A percentile compares a stretch with the other conserved stretches of the same genome.
Conservation (phyloP, 345 rosid genomes). For the Brassica cretica region DNA sequence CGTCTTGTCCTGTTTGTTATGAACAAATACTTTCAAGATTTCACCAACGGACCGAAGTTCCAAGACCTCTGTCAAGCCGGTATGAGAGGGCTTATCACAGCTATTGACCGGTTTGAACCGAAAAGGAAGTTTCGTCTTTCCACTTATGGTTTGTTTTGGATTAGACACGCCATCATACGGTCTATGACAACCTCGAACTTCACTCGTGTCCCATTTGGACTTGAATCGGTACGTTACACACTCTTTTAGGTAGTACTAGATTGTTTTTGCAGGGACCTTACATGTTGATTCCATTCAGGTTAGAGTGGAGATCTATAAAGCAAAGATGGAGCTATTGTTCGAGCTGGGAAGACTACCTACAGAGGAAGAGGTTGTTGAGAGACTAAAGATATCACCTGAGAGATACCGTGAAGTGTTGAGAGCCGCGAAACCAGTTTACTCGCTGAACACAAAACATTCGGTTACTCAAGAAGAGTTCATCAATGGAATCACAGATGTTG, state of each 20-base stretch:
- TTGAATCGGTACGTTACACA: constrained; percentile 67
- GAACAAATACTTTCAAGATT: constrained; percentile 86
- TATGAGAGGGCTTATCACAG: constrained; percentile 80
- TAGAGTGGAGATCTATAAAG: constrained; percentile 69
- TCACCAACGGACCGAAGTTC: constrained; percentile 69
- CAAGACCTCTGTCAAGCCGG: constrained; percentile 99
- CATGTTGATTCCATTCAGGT: constrained; percentile 49
- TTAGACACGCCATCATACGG: constrained; percentile 86
- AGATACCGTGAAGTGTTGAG: constrained; percentile 80
- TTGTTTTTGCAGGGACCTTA: constrained; percentile 1
- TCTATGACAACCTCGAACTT: constrained; percentile 90
- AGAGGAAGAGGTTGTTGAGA: constrained; percentile 63
- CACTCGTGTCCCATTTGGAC: constrained; percentile 84
- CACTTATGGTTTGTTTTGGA: constrained; percentile 89
- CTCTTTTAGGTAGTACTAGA: neutral
- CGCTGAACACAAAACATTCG: constrained; percentile 71
- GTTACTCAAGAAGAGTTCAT: constrained; percentile 90
- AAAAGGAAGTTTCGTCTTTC: constrained; percentile 76
- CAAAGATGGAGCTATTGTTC: constrained; percentile 63
- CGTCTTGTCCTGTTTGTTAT: constrained; percentile 85
- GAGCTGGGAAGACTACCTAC: constrained; percentile 73
- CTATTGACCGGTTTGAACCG: constrained; percentile 89
- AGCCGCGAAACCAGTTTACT: constrained; percentile 66
- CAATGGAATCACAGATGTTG: constrained; percentile 64
- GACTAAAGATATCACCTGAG: constrained; percentile 70